Evolutionary conservation across 495 filamentous ascomycete genomes (phyloP).

Genomic region (Letharia columbiana): DNA sequence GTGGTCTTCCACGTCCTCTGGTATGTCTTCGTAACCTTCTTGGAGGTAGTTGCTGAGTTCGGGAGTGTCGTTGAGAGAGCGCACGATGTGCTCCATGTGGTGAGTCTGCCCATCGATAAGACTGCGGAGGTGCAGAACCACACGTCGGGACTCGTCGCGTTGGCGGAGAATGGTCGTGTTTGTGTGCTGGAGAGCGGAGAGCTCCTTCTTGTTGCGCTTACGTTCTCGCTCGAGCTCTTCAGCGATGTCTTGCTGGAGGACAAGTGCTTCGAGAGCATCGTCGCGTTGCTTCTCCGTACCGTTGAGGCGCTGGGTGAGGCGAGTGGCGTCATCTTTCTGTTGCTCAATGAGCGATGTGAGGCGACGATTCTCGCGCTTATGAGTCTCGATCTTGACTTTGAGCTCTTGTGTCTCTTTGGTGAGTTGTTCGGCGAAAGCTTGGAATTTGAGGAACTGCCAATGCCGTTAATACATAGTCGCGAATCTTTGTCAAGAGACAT

Average conservation of each 20-base stretch:
- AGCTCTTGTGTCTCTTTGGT: slow-evolving; percentile 98
- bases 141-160: slow-evolving; percentile 91
- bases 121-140: slow-evolving; percentile 90
- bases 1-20: slow-evolving; percentile 46
- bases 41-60: slow-evolving; percentile 71
- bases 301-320: slow-evolving; percentile 79
- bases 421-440: slow-evolving; percentile 95
- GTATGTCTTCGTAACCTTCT: slow-evolving; percentile 55
- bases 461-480: slow-evolving; percentile 24
- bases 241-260: slow-evolving; percentile 96
- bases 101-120: slow-evolving; percentile 92
- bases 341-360: slow-evolving; percentile 87
- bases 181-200: slow-evolving; percentile 74
- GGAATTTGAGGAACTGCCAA: slow-evolving; percentile 94
- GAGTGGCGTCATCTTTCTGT: slow-evolving; percentile 88
- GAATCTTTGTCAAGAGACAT: slow-evolving; percentile 7
- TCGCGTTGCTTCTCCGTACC: slow-evolving; percentile 99
- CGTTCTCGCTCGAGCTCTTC: slow-evolving; percentile 97
- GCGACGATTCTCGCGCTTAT: slow-evolving; percentile 95
- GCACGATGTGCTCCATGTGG: slow-evolving; percentile 98
- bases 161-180: slow-evolving; percentile 73
- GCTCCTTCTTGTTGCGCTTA: slow-evolving; percentile 94
- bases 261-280: slow-evolving; percentile 91
- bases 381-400: slow-evolving; percentile 95
- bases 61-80: slow-evolving; percentile 65